These are phyloP conservation scores for Daldinia eschscholtzii DNA, from an alignment of 2,329 filamentous ascomycete genomes.

Conservation along the genomic window DNA sequence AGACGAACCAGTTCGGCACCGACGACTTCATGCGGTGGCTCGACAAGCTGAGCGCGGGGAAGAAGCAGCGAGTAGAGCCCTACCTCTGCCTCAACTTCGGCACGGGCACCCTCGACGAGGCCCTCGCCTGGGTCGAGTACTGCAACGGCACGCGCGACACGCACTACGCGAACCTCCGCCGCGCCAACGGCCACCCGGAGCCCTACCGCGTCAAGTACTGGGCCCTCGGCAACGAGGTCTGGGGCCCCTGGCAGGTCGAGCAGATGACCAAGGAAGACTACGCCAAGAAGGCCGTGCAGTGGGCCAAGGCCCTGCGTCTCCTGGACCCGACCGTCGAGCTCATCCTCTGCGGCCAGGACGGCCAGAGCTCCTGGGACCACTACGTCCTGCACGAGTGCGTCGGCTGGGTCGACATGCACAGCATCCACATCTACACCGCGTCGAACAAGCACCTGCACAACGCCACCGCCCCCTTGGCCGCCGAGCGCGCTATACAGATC, in stretches of 20 bases:
- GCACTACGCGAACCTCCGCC: constrained; percentile 83
- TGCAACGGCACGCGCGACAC: constrained; percentile 84
- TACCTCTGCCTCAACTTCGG: constrained; percentile 87
- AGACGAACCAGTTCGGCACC: constrained; percentile 84
- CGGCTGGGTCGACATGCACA: constrained; percentile 80
- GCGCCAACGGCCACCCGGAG: constrained; percentile 79
- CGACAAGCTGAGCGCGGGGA: constrained; percentile 72
- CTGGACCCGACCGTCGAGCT: constrained; percentile 76
- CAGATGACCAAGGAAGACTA: constrained; percentile 78
- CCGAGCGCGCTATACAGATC: constrained; percentile 80
- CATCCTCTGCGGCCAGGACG: constrained; percentile 81
- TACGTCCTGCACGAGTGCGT: constrained; percentile 79
- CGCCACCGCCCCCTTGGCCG: constrained; percentile 74
- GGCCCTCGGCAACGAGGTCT: constrained; percentile 83
- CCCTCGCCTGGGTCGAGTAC: constrained; percentile 85
- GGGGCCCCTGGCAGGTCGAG: constrained; percentile 75
- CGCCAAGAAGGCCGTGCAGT: constrained; percentile 75
- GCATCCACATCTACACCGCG: constrained; percentile 82
- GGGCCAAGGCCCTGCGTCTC: constrained; percentile 79
- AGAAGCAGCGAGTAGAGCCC: constrained; percentile 74
- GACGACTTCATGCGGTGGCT: constrained; percentile 91
- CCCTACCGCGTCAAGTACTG: constrained; percentile 89
- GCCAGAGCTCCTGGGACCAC: constrained; percentile 77
- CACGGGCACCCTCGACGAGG: constrained; percentile 72
- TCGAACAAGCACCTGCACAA: constrained; percentile 62